These are phyloP conservation scores for Tilletia horrida DNA, from an alignment of 1,284 basidiomycete species.

Conservation along the genomic window DNA sequence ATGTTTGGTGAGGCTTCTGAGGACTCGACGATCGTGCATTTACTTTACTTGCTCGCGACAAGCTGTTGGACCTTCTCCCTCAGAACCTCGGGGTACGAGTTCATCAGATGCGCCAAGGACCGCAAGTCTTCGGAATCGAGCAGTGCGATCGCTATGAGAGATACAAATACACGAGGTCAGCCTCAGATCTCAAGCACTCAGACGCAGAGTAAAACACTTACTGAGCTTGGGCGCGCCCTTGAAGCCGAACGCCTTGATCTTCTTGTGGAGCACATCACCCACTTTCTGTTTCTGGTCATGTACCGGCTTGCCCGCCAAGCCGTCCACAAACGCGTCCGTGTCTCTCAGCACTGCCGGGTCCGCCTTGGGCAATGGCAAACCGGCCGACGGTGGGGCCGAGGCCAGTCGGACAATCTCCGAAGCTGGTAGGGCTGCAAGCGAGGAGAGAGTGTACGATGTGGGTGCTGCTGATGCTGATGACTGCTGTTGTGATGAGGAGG, in stretches of 20 bases:
- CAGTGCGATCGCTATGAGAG: conserved; percentile 63
- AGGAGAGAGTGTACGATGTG: conserved; percentile 43
- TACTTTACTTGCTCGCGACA: not conserved
- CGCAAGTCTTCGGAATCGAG: conserved; percentile 79
- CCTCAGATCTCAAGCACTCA: not conserved
- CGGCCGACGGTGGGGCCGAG: conserved; percentile 59
- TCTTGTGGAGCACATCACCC: conserved; percentile 62
- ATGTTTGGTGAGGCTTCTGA: not conserved
- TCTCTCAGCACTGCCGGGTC: conserved; percentile 67
- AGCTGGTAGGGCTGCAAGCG: conserved; percentile 67
- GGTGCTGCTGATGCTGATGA: not conserved
- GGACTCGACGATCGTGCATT: not conserved
- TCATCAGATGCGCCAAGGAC: conserved; percentile 77
- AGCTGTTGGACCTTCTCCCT: conserved; percentile 61
- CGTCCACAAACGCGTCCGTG: conserved; percentile 75
- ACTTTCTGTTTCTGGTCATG: conserved; percentile 70
- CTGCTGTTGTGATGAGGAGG: too few relatives aligned
- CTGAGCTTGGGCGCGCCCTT: conserved; percentile 64
- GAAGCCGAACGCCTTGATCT: conserved; percentile 73
- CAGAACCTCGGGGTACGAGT: conserved; percentile 74
- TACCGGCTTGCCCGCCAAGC: conserved; percentile 64
- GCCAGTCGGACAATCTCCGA: conserved; percentile 64
- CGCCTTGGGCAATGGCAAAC: conserved; percentile 67
- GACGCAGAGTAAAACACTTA: conserved; percentile 56
- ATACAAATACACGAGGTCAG: not conserved